A percentile compares a stretch with the other conserved stretches of the same genome.
Evolutionary conservation across 768 basidiomycete genomes (phyloP).

Genomic region (Lactifluus pinguis): DNA sequence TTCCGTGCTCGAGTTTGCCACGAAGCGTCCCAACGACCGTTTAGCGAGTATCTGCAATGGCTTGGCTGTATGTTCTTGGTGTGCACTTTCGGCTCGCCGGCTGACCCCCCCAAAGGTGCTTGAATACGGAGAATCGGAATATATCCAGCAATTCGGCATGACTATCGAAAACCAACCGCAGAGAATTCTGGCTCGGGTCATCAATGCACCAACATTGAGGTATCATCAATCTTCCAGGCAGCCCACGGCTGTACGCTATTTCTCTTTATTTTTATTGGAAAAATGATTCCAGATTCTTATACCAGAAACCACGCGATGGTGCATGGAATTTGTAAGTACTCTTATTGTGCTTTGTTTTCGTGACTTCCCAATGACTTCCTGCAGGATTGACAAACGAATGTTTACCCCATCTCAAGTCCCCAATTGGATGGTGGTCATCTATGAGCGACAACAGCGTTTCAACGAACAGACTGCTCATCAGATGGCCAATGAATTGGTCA

Average conservation of each 20-base stretch:
- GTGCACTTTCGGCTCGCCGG: background rate
- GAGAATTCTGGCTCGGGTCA: conserved; percentile 49
- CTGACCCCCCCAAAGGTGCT: conserved; percentile 35
- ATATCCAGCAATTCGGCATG: conserved; percentile 63
- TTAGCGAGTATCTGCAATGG: conserved; percentile 47
- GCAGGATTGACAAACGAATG: conserved; percentile 66
- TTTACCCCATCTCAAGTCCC: conserved; percentile 44
- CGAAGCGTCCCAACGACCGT: conserved; percentile 50
- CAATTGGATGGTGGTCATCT: conserved; percentile 57
- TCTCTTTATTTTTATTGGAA: background rate
- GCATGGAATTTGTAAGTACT: conserved; percentile 65
- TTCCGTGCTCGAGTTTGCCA: conserved; percentile 56
- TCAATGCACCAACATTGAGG: conserved; percentile 54
- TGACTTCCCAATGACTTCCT: background rate
- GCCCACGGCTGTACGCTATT: conserved; percentile 43
- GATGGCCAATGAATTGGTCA: conserved; percentile 45
- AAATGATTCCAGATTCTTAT: background rate
- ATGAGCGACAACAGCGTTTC: conserved; percentile 56
- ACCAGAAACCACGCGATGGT: conserved; percentile 53
- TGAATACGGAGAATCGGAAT: conserved; percentile 38
- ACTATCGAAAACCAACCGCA: conserved; percentile 46
- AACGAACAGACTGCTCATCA: conserved; percentile 37
- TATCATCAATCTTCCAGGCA: conserved; percentile 54
- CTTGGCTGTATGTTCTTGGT: conserved; percentile 32
- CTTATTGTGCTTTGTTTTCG: too few species aligned